Base-by-base conservation (phyloP, 192 early-diverging fungal species). In the Coemansia sp. region DNA sequence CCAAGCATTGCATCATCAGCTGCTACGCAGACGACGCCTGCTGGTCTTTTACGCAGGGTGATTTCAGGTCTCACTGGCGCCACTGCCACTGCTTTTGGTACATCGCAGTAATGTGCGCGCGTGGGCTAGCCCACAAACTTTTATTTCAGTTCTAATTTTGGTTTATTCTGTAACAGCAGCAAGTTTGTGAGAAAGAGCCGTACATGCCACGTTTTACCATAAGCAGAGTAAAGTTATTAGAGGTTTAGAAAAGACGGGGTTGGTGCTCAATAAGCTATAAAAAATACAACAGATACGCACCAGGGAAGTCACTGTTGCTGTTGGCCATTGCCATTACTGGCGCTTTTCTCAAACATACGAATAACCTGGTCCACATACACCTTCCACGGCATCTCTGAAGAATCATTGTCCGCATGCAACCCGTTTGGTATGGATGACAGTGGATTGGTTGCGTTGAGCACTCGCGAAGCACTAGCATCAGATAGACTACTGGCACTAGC, bases 361-460 rank as follows among this genome's bases (percentile, higher is more conserved):
- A 80, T 68, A n/a, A 80, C 62, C 52, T 80, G 72, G 66, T 59
- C 70, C 47, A 80, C 65, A 52, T 74, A 80, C 43, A 74, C 72
- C 41, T 56, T 74, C 77, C 77, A 74, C 3, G 72, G 68, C 13
- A 63, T 66, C 22, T 73, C 75, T 16, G 16, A 13, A 65, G 43
- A 18, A 12, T 37, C 36, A 9, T 51, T 52, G 1, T 12, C 49
- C 5, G 49, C 6, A 21, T 18, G 19, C 5, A 21, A 0, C 3
- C 49, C 11, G 49, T 12, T 52, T 52, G 49, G 19, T 52, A 21
- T n/a, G 8, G 47, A 21, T 52, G 49, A 12, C 10, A 26, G 26
- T 26, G 26, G 26, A 26, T 18, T 11, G 2, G 49, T 21, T 52
- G 10, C 1, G 49, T 12, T 12, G 21, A 16, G 18, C 47, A n/a